Evolutionary conservation across 2,329 filamentous ascomycete species (phyloP).

Genomic region (Aspergillus niger): DNA sequence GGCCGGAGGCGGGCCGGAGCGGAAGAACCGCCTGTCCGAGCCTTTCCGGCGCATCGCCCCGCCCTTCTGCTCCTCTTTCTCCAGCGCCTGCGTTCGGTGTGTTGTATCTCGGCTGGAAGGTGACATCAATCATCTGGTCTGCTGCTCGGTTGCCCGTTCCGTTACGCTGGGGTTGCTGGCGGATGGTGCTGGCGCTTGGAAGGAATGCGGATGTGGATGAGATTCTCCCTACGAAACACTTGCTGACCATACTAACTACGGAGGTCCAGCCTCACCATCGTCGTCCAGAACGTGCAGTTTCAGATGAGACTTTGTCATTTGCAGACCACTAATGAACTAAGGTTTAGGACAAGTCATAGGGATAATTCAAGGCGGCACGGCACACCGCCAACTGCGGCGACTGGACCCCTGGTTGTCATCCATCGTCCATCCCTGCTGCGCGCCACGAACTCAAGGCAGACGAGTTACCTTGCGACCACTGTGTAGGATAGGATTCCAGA

Average conservation of each 20-base stretch:
- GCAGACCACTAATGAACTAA: background rate
- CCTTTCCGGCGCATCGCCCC: background rate
- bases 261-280: background rate
- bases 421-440: background rate
- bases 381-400: background rate
- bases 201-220: no score
- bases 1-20: slow-evolving; percentile 20
- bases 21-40: slow-evolving; percentile 19
- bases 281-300: background rate
- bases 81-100: no score
- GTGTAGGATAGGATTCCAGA: background rate
- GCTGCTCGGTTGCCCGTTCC: no score
- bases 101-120: no score
- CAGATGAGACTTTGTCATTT: background rate
- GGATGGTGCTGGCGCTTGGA: no score
- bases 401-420: background rate
- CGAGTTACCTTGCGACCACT: background rate
- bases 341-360: background rate
- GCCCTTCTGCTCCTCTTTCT: background rate
- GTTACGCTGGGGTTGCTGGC: no score
- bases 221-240: no score
- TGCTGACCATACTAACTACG: background rate
- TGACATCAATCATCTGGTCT: no score
- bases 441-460: background rate
- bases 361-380: background rate